Evolutionary conservation across 1,284 basidiomycete genomes (phyloP), one percentile per base, ranked within the genome.

Genomic region (Pascua guehoae): DNA sequence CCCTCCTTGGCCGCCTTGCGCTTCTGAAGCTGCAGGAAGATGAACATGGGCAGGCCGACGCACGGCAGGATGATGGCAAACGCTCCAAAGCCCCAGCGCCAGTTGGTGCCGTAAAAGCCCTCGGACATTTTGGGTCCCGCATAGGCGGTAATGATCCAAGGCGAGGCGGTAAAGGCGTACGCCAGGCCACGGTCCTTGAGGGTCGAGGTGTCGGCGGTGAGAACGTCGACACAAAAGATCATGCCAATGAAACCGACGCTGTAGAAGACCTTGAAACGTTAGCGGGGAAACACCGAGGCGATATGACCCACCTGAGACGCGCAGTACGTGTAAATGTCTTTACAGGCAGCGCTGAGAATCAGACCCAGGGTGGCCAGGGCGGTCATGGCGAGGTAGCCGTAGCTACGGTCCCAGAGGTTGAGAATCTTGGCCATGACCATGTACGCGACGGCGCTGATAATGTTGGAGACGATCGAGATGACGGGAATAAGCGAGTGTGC

Each of bases 101-200:
- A 79, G 24, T 72, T 74, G 41, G 59, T 68, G 15, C 59, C 63
- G 50, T 62, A 68, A 40, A 76, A 69, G 9, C 67, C 57, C 16
- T 76, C 68, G 1, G 67, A 55, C 7, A 70, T 62, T 42, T 72
- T 63, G 42, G 78, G 66, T 2, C 77, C 78, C 17, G 70, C 72
- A 18, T 74, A 79, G 11, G 77, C 70, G 38, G 77, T 78, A 66
- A 79, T 78, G 51, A 76, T 65, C 63, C 70, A 79, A 0, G 78
- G 78, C 8, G 72, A 66, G 0, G 77, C 73, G 15, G 78, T 77
- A 56, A 77, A 71, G 55, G 72, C 78, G 38, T 71, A 78, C 17
- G 76, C 73, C 17, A 79, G 66, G 41, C 78, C 71, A 65, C 78
- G 68, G 54, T 74, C 70, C 9, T 66, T 65, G n/a, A 79, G 66